Percentiles rank a stretch among this genome's conserved stretches.
Evolutionary conservation across 495 filamentous ascomycete genomes (phyloP).

Genomic region (Xylaria venustula): DNA sequence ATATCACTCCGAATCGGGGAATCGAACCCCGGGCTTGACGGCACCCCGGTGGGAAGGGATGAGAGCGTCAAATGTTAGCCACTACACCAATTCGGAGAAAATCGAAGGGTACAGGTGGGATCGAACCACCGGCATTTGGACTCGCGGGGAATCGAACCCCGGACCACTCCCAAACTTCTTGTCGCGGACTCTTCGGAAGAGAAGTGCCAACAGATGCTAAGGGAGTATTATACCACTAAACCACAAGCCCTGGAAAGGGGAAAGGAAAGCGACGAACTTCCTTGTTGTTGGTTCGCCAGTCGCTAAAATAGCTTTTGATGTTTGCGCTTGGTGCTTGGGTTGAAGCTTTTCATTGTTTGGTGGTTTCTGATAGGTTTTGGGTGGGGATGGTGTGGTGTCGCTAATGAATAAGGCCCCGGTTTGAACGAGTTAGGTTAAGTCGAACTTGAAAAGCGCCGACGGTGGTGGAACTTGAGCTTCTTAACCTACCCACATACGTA

Average conservation of each 20-base stretch:
- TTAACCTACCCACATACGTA: no score
- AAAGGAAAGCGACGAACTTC: slow-evolving; percentile 9
- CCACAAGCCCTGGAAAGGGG: slow-evolving; percentile 10
- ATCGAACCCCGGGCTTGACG: slow-evolving; percentile 40
- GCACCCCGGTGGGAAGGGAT: slow-evolving; percentile 1
- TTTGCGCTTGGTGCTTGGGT: background rate
- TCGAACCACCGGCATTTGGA: slow-evolving; percentile 22
- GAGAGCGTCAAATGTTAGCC: slow-evolving; percentile 38
- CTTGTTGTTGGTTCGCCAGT: background rate
- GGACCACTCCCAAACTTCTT: slow-evolving; percentile 46
- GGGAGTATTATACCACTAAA: slow-evolving; percentile 17
- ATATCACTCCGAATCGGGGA: slow-evolving; percentile 34
- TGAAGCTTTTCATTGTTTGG: no score
- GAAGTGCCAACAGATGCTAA: slow-evolving; percentile 5
- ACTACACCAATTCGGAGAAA: slow-evolving; percentile 35
- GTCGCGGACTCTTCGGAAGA: background rate
- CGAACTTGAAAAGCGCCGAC: background rate
- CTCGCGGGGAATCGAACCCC: slow-evolving; percentile 59
- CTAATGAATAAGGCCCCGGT: background rate
- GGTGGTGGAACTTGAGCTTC: background rate
- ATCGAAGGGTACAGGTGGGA: slow-evolving; percentile 3
- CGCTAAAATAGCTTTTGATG: background rate
- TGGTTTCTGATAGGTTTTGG: background rate
- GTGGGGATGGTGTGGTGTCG: background rate
- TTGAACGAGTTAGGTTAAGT: background rate